Conservation (phyloP, 805 yeast species). For the Yamadazyma philogaea region DNA sequence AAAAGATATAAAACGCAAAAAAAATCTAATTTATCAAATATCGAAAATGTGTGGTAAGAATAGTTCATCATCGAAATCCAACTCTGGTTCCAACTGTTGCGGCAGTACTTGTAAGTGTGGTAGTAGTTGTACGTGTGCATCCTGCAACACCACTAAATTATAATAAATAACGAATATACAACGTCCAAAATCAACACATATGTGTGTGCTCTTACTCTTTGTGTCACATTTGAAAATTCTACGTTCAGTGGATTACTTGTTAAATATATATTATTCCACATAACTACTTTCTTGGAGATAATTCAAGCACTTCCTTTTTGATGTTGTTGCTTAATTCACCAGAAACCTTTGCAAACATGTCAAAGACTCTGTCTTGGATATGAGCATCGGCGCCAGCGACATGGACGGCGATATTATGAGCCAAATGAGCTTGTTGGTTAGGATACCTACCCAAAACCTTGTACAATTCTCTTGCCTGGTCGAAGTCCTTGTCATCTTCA, state of each 20-base stretch:
- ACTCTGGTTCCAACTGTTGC: slow-evolving; percentile 24
- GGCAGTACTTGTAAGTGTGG: slow-evolving; percentile 42
- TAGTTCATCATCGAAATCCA: slow-evolving; percentile 3
- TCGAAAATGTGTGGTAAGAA: slow-evolving; percentile 21
- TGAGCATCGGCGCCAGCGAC: slow-evolving; percentile 62
- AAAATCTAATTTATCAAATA: slow-evolving; percentile 1
- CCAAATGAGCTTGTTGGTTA: slow-evolving; percentile 79
- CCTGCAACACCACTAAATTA: slow-evolving; percentile 43
- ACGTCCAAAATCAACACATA: background rate
- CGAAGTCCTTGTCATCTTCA: slow-evolving; percentile 63
- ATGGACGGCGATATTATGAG: slow-evolving; percentile 79
- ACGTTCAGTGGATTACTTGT: too few relatives aligned
- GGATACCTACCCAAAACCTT: slow-evolving; percentile 70
- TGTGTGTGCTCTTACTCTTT: too few relatives aligned
- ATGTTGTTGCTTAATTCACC: slow-evolving; percentile 64
- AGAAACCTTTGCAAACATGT: slow-evolving; percentile 71
- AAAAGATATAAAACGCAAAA: slow-evolving; percentile 7
- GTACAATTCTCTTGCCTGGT: slow-evolving; percentile 76
- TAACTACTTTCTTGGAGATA: slow-evolving; percentile 44
- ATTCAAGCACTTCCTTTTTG: slow-evolving; percentile 55
- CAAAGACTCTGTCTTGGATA: slow-evolving; percentile 75
- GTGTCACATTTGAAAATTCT: too few relatives aligned
- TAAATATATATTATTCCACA: too few relatives aligned
- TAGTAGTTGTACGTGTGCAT: slow-evolving; percentile 35
- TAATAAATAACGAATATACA: slow-evolving; percentile 12